Percentiles rank a stretch among this genome's conserved stretches.
phyloP scores from a whole-genome alignment of 2,329 filamentous ascomycete species.

The Gaeumannomyces tritici region DNA sequence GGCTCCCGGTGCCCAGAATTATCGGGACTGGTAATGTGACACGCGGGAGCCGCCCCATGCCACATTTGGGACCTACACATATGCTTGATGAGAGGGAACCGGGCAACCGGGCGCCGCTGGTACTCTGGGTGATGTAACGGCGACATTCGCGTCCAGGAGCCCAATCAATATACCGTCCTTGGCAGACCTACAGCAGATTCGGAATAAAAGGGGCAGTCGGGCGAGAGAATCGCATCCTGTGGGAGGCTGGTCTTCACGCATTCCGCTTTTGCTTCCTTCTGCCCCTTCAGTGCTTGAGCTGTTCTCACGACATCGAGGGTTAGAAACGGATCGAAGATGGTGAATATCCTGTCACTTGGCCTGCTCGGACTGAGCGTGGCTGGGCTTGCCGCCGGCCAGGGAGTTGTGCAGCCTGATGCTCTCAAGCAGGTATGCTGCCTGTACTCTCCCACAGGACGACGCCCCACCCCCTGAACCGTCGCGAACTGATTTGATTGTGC shows the following conservation, averaged over 20 bases:
- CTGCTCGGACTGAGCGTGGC: not conserved
- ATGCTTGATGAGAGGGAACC: not conserved
- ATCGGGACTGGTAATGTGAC: not conserved
- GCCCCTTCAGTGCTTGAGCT: not conserved
- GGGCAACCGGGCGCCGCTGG: not conserved
- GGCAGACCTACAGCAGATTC: not conserved
- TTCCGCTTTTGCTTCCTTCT: not conserved
- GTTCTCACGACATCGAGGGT: not conserved
- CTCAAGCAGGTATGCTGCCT: no score
- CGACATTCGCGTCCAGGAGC: not conserved
- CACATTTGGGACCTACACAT: not conserved
- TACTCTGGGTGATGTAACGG: not conserved
- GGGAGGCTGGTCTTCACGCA: not conserved
- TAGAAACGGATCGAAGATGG: not conserved
- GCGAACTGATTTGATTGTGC: no score
- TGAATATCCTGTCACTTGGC: not conserved
- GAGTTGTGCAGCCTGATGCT: constrained; percentile 9
- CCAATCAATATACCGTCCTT: not conserved
- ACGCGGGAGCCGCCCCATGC: not conserved
- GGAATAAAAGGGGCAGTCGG: not conserved
- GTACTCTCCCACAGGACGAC: no score
- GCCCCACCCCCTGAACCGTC: no score
- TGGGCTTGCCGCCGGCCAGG: not conserved
- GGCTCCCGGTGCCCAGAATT: not conserved
- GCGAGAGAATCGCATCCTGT: not conserved